Percentiles rank a stretch among this genome's conserved stretches.
Evolutionary conservation across 2,329 filamentous ascomycete genomes (phyloP).

Genomic region (Teratosphaeria gauchensis): DNA sequence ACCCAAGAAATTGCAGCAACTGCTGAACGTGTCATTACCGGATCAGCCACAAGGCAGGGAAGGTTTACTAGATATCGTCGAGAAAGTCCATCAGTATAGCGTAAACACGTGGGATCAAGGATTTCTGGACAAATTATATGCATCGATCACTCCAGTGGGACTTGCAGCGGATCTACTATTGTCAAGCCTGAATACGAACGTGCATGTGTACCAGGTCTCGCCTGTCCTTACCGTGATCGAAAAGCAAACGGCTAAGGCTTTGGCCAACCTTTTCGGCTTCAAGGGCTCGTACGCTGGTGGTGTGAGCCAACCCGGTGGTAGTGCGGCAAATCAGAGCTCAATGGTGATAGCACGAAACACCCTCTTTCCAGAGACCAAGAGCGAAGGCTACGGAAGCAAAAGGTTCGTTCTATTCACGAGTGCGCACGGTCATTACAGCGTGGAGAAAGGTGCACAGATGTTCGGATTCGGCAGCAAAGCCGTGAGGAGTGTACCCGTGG

Average conservation of each 20-base stretch:
- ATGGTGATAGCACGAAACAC: conserved; percentile 82
- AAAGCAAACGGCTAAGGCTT: conserved; percentile 63
- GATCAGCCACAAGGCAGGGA: conserved; percentile 31
- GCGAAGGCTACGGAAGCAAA: conserved; percentile 53
- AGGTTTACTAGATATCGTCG: conserved; percentile 42
- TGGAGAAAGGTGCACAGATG: conserved; percentile 90
- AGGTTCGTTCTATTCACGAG: conserved; percentile 80
- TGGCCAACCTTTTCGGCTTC: conserved; percentile 73
- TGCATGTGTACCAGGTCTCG: conserved; percentile 90
- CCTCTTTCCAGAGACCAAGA: conserved; percentile 70
- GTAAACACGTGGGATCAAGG: conserved; percentile 99
- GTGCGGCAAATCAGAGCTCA: conserved; percentile 73
- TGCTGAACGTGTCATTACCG: conserved; percentile 32
- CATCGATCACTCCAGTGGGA: conserved; percentile 79
- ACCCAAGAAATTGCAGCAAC: conserved; percentile 32
- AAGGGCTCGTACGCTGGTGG: conserved; percentile 58
- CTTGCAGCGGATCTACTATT: conserved; percentile 78
- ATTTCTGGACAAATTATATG: conserved; percentile 91
- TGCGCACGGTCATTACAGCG: conserved; percentile 83
- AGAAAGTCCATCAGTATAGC: conserved; percentile 67
- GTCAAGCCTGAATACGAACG: conserved; percentile 81
- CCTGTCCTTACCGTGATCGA: conserved; percentile 81
- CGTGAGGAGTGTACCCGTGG: conserved; percentile 67
- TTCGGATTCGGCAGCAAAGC: conserved; percentile 69
- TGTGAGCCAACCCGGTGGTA: conserved; percentile 69